phyloP scores from a whole-genome alignment of 805 yeast genomes.

The Ogataea neopini region DNA sequence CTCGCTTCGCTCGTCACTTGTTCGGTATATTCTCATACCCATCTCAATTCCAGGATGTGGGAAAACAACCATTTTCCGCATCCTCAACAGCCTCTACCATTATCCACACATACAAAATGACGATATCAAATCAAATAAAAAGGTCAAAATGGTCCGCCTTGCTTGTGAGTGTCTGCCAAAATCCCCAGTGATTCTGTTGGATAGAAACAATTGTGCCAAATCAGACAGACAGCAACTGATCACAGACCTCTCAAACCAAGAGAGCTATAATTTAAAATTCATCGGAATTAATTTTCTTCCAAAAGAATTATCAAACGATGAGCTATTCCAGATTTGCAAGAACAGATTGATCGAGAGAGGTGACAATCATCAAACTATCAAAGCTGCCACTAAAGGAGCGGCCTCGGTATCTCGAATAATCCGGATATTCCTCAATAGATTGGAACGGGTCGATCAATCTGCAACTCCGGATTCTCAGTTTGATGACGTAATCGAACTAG shows the following conservation, averaged over 20 bases:
- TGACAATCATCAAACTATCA: conserved; percentile 78
- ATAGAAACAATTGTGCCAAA: conserved; percentile 70
- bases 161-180: conserved; percentile 40
- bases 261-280: conserved; percentile 44
- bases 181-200: conserved; percentile 56
- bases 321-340: conserved; percentile 48
- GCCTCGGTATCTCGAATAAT: conserved; percentile 55
- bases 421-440: conserved; percentile 66
- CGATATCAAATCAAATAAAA: conserved; percentile 49
- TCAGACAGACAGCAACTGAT: conserved; percentile 67
- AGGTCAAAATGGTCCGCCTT: conserved; percentile 43
- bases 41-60: conserved; percentile 89
- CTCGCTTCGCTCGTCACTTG: no score
- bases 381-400: conserved; percentile 43
- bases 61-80: conserved; percentile 73
- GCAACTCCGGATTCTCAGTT: conserved; percentile 59
- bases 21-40: conserved; percentile 58
- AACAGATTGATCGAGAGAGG: conserved; percentile 65
- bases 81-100: conserved; percentile 50
- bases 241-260: conserved; percentile 42
- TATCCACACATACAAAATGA: conserved; percentile 84
- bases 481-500: conserved; percentile 58
- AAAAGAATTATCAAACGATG: conserved; percentile 15
- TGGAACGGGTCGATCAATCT: conserved; percentile 50
- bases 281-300: conserved; percentile 66